Conservation (phyloP, 1,284 basidiomycete species). For the Farysia itapuensis region DNA sequence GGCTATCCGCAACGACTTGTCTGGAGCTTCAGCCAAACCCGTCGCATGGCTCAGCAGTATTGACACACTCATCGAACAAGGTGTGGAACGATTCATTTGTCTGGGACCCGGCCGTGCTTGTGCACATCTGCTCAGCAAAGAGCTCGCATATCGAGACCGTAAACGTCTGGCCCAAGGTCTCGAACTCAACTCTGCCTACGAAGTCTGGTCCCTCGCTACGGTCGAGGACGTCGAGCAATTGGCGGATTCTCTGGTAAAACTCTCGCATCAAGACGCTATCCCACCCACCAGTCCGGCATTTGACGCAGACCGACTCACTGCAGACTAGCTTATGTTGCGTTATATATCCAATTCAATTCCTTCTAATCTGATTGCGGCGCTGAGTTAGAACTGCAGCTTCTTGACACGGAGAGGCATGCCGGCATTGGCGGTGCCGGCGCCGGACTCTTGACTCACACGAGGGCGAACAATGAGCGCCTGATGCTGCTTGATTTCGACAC, state of each 20-base stretch:
- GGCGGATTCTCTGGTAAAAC: conserved; percentile 19
- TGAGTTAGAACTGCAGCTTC: conserved; percentile 1
- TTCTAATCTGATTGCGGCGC: too few species aligned
- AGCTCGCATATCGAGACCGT: conserved; percentile 46
- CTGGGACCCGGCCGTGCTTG: conserved; percentile 55
- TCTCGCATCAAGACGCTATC: conserved; percentile 9
- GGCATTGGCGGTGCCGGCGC: neutral
- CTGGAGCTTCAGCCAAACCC: conserved; percentile 38
- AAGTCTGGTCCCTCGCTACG: conserved; percentile 51
- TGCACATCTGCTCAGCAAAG: conserved; percentile 55
- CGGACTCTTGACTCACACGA: conserved; percentile 8
- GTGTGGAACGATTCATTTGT: conserved; percentile 55
- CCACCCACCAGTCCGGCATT: conserved; percentile 6
- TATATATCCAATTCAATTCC: too few species aligned
- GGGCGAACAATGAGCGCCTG: conserved; percentile 39
- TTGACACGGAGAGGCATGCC: conserved; percentile 34
- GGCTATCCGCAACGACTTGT: conserved; percentile 42
- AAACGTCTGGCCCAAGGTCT: conserved; percentile 13
- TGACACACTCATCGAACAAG: conserved; percentile 43
- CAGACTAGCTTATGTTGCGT: too few species aligned
- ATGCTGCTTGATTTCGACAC: conserved; percentile 14
- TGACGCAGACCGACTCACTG: conserved; percentile 13
- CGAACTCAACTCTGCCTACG: conserved; percentile 18
- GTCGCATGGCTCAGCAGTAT: conserved; percentile 51
- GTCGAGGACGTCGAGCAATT: conserved; percentile 49